Evolutionary conservation across 1,139 yeast species (phyloP), one percentile per base, ranked within the genome.

Genomic region (Kodamaea plutei): DNA sequence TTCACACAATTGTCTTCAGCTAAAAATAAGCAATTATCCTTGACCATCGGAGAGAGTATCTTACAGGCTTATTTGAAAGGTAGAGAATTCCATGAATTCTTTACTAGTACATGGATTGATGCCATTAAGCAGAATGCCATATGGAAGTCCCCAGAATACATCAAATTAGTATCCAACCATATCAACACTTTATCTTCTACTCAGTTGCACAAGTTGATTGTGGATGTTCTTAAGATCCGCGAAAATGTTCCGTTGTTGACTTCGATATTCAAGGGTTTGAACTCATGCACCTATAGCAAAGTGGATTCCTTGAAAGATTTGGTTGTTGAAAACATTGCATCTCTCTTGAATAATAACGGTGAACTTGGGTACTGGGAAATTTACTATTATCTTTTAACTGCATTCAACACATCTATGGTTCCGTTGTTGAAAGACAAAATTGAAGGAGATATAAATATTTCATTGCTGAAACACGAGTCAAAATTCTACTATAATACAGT

Each of bases 1-100:
- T 37, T 58, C n/a, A 41, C 44, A 3, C 28, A 43, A 11, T 45
- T 58, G 12, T 40, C 34, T 33, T 30, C 28, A 10, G 21, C 30
- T 7, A n/a, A n/a, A n/a, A 35, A 37, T 8, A 31, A 35, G 5
- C 28, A 38, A 2, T 22, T 38, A 1, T 33, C 42, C 7, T 36
- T 42, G 5, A 34, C 36, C 1, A 46, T 74, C n/a, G 67, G 70
- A 29, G 45, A 51, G 2, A 57, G 61, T 15, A 40, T 79, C 10
- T 53, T 77, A 3, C 54, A 59, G 7, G 71, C 81, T 8, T 73
- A 68, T 45, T 59, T 67, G 4, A 70, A 63, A 41, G 80, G 80
- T 5, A 72, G 93, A 59, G 87, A 80, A 33, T 58, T 77, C 25
- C 56, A 55, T 7, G 52, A 55, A 4, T 81, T 82, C 41, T 60